Evolutionary conservation across 2,329 filamentous ascomycete genomes (phyloP), one percentile per base, ranked within the genome.

Genomic region (Colletotrichum spinosum): DNA sequence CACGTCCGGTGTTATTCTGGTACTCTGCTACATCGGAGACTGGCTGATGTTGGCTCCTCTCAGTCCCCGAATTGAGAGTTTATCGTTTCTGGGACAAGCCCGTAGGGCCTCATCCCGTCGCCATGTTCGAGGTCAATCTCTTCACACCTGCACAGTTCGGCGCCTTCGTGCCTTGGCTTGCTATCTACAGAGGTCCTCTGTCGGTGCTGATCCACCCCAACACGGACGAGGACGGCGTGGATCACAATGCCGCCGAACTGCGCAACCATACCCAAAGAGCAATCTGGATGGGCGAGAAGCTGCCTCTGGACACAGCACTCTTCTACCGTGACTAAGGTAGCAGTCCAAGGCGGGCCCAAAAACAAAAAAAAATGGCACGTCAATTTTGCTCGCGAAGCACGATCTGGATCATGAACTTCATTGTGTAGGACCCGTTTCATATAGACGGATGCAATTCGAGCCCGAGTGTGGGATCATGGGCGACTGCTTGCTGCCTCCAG

Each of bases 91-190:
- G 88, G 86, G 90, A 96, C 69, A 78, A 80, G 12, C 93, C 94
- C 0, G 78, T 97, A 35, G 94, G 94, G 0, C 94, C 94, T 0
- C 94, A 97, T 75, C 90, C 91, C 0, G 77, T 93, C 1, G 91
- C 89, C 56, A 97, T 97, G 93, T 97, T 97, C 72, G 94, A 97
- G 78, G 93, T 97, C 50, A 97, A 97, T 70, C 50, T 97, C 17
- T 93, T 95, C 76, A 93, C 90, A 0, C 94, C 94, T 0, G 89
- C 88, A 3, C 92, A 97, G 76, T 97, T 97, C 73, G 94, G 94
- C 0, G 94, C 94, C 0, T 97, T 97, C 72, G 80, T 97, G 44
- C 86, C 92, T 0, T 97, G 94, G 94, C 80, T 97, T 37, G 86
- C 92, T 37, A 87, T 97, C 62, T 90, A 94, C 78, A 85, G 94